These are phyloP conservation scores for Scheffersomyces quercinus DNA, from an alignment of 1,139 yeast species.

Conservation along the genomic window DNA sequence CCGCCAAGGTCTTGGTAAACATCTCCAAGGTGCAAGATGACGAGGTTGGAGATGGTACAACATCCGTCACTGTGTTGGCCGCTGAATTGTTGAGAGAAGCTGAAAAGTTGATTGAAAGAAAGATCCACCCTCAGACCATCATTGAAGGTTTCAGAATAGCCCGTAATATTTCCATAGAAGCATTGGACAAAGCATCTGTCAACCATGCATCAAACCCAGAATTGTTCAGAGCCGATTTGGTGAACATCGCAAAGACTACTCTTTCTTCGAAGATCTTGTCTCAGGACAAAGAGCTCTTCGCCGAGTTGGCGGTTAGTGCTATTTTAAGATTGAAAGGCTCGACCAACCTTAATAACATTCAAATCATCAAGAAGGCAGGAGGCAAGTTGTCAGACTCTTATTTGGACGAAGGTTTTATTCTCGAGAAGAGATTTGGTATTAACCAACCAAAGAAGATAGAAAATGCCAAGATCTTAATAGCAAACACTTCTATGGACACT, in stretches of 20 bases:
- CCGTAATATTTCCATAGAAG: conserved; percentile 75
- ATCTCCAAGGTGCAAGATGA: conserved; percentile 97
- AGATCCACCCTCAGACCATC: conserved; percentile 96
- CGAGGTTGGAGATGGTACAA: conserved; percentile 98
- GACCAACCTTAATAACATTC: conserved; percentile 93
- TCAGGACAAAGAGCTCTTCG: conserved; percentile 90
- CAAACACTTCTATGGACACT: conserved; percentile 96
- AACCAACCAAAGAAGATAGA: conserved; percentile 86
- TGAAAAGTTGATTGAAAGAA: conserved; percentile 86
- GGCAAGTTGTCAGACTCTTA: conserved; percentile 91
- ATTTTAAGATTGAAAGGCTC: conserved; percentile 88
- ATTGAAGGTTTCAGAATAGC: conserved; percentile 96
- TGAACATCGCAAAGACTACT: conserved; percentile 90
- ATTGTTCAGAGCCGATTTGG: conserved; percentile 72
- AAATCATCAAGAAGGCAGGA: conserved; percentile 89
- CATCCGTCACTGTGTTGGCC: conserved; percentile 93
- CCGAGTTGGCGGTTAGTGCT: conserved; percentile 92
- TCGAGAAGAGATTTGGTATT: conserved; percentile 90
- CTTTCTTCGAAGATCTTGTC: conserved; percentile 88
- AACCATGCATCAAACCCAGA: conserved; percentile 67
- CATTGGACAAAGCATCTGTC: conserved; percentile 74
- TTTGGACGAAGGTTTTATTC: conserved; percentile 91
- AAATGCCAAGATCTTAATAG: conserved; percentile 85
- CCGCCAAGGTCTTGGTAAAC: conserved; percentile 95
- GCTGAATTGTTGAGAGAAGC: conserved; percentile 92